phyloP scores from a whole-genome alignment of 1,139 yeast genomes.

The Saccharomycopsis hybrid region DNA sequence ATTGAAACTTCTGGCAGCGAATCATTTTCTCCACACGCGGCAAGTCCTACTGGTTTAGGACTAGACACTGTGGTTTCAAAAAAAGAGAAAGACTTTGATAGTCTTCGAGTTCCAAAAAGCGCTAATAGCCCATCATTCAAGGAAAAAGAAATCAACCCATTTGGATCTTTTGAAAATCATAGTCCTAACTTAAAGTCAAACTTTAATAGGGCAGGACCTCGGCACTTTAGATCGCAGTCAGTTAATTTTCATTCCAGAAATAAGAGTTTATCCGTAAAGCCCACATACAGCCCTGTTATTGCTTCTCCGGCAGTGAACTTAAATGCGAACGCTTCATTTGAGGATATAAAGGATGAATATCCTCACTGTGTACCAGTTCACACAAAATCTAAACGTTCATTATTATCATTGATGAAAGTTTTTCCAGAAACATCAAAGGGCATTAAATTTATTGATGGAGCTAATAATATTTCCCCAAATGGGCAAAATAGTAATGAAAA shows the following conservation, averaged over 20 bases:
- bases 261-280: constrained; percentile 17
- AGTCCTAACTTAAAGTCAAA: too few relatives aligned
- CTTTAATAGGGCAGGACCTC: neutral
- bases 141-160: constrained; percentile 2
- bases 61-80: neutral
- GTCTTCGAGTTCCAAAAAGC: constrained; percentile 1
- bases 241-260: constrained; percentile 21
- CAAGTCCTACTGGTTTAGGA: constrained; percentile 14
- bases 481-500: neutral
- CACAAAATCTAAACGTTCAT: constrained; percentile 10
- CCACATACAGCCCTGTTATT: neutral
- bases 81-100: constrained; percentile 9
- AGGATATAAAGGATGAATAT: constrained; percentile 17
- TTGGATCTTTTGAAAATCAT: neutral
- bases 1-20: constrained; percentile 18
- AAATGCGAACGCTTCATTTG: constrained; percentile 10
- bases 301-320: constrained; percentile 11
- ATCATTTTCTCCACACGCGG: constrained; percentile 8
- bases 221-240: constrained; percentile 17
- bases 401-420: constrained; percentile 16
- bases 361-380: constrained; percentile 21
- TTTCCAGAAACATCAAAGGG: neutral
- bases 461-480: neutral
- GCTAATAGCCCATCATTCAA: neutral
- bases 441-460: neutral